Conservation (phyloP, 2,329 filamentous ascomycete species). For the Colletotrichum sp. region DNA sequence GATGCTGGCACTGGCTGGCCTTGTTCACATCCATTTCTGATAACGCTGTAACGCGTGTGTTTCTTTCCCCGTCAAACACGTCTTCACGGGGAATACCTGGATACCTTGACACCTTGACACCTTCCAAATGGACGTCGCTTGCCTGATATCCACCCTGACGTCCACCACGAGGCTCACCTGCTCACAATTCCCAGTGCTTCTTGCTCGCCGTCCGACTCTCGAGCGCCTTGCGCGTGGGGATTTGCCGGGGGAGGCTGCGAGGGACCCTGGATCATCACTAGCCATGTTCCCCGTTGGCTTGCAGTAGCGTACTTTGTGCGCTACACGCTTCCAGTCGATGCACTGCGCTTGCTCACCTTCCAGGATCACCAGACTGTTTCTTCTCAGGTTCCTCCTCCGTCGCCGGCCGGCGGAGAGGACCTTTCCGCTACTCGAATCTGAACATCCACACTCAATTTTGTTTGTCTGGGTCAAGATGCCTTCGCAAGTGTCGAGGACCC, state of each 20-base stretch:
- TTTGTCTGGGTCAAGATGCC: background rate
- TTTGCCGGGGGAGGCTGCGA: background rate
- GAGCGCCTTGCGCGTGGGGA: background rate
- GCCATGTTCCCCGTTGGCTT: background rate
- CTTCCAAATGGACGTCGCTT: background rate
- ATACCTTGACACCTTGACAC: background rate
- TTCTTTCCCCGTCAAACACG: background rate
- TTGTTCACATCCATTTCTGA: background rate
- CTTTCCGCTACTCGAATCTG: slow-evolving; percentile 1
- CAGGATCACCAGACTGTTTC: background rate
- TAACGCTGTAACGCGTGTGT: background rate
- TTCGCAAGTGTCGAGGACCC: background rate
- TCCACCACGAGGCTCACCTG: background rate
- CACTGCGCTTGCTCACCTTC: background rate
- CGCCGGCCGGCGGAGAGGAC: slow-evolving; percentile 3
- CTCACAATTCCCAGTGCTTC: background rate
- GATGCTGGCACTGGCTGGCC: background rate
- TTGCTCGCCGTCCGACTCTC: background rate
- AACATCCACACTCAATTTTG: background rate
- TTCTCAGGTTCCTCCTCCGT: background rate
- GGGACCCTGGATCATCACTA: background rate
- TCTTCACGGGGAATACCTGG: background rate
- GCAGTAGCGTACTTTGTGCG: background rate
- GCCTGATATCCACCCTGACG: background rate
- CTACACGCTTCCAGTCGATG: background rate